Evolutionary conservation across 257 asterid species (phyloP).

Genomic region (Striga asiatica): DNA sequence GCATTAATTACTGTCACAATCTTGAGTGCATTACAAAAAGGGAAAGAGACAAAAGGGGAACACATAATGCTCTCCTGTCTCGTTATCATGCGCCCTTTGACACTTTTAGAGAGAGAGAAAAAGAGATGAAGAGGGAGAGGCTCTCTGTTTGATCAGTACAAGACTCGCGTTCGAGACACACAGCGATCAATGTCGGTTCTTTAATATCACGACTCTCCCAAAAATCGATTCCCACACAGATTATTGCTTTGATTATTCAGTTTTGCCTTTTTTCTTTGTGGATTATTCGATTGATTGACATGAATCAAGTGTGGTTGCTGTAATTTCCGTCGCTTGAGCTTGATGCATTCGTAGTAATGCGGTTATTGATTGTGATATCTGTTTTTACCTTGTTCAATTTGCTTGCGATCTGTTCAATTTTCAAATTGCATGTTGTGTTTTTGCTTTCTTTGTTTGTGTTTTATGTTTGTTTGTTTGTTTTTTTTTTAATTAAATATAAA

Average conservation of each 20-base stretch:
- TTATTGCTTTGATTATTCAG: conserved; percentile 11
- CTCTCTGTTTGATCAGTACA: conserved; percentile 25
- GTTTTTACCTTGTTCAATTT: conserved; percentile 7
- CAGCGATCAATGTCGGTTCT: conserved; percentile 50
- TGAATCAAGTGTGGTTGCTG: background rate
- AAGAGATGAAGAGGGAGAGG: conserved; percentile 6
- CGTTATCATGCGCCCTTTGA: conserved; percentile 34
- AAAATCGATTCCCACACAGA: conserved; percentile 12
- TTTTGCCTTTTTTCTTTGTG: background rate
- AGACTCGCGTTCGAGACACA: conserved; percentile 21
- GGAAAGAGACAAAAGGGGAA: conserved; percentile 26
- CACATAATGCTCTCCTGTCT: conserved; percentile 20
- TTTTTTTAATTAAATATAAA: too few species aligned
- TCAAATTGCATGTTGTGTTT: conserved; percentile 20
- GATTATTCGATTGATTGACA: conserved; percentile 14
- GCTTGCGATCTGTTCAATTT: conserved; percentile 21
- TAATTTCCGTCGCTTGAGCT: conserved; percentile 8
- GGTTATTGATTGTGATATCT: background rate
- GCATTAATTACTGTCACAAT: conserved; percentile 17
- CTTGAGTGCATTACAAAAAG: conserved; percentile 14
- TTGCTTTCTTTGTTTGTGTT: conserved; percentile 1
- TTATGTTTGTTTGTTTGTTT: background rate
- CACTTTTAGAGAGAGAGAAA: conserved; percentile 11
- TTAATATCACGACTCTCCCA: conserved; percentile 20
- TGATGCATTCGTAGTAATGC: conserved; percentile 5